Conservation (phyloP, 2,329 filamentous ascomycete species). For the Alternaria angustiovoidea region DNA sequence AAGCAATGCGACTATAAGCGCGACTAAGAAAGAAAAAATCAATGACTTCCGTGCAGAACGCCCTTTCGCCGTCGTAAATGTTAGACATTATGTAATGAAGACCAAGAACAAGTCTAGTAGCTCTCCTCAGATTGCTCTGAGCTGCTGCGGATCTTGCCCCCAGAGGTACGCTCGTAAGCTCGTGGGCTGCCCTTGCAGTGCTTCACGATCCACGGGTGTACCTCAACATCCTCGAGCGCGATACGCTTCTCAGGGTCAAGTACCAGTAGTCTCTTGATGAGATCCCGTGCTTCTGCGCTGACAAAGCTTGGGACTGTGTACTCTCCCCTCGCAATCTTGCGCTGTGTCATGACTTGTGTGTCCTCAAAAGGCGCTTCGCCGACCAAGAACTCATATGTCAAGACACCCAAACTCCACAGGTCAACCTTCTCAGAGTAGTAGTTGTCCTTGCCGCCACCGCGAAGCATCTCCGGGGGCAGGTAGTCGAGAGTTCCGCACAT, state of each 20-base stretch:
- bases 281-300: constrained; percentile 85
- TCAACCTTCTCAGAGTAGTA: constrained; percentile 96
- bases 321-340: constrained; percentile 85
- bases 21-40: neutral
- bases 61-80: constrained; percentile 25
- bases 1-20: constrained; percentile 12
- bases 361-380: constrained; percentile 98
- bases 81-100: constrained; percentile 23
- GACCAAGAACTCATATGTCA: constrained; percentile 96
- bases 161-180: constrained; percentile 43
- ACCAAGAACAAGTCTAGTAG: constrained; percentile 14
- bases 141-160: constrained; percentile 38
- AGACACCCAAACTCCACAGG: constrained; percentile 91
- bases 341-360: constrained; percentile 90
- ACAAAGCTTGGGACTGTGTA: constrained; percentile 94
- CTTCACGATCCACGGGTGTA: constrained; percentile 96
- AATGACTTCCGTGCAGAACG: constrained; percentile 17
- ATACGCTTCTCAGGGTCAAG: constrained; percentile 94
- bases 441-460: constrained; percentile 79
- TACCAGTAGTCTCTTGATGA: constrained; percentile 89
- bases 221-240: constrained; percentile 84
- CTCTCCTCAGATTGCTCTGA: constrained; percentile 36
- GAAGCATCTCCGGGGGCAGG: constrained; percentile 97
- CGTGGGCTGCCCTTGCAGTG: constrained; percentile 70
- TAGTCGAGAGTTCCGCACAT: constrained; percentile 99